These are phyloP conservation scores for Neltuma alba DNA, from an alignment of 306 rosid genomes.

Conservation along the genomic window DNA sequence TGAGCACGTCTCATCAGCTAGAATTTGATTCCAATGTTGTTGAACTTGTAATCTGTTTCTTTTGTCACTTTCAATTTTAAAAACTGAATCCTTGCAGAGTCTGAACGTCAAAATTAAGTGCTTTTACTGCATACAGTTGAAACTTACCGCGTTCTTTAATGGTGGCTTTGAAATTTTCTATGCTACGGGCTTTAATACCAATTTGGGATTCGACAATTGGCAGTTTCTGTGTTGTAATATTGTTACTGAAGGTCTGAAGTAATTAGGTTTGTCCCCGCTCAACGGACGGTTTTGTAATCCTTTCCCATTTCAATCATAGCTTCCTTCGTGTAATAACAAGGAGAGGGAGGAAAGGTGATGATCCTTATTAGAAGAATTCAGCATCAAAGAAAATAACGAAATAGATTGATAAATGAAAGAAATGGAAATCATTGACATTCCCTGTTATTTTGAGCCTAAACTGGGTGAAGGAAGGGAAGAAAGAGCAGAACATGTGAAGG, in stretches of 20 bases:
- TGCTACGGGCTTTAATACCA: background rate
- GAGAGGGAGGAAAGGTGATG: background rate
- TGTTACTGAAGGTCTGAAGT: background rate
- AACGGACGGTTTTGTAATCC: background rate
- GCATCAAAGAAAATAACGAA: background rate
- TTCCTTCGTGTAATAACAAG: background rate
- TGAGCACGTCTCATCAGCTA: background rate
- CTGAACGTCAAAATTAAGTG: constrained; percentile 17
- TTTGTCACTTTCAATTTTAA: background rate
- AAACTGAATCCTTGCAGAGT: constrained; percentile 11
- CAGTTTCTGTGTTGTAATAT: background rate
- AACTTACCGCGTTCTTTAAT: background rate
- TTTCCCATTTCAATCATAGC: background rate
- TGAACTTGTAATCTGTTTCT: background rate
- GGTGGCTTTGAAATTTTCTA: background rate
- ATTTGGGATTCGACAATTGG: background rate
- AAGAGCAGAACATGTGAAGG: background rate
- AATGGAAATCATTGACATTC: background rate
- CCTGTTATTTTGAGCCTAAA: background rate
- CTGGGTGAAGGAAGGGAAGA: background rate
- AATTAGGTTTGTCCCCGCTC: background rate
- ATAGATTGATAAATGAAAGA: constrained; percentile 1
- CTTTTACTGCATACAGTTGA: background rate
- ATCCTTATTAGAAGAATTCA: background rate
- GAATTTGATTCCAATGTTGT: constrained; percentile 17